These are phyloP conservation scores for Chalciporus chontae DNA, from an alignment of 768 basidiomycete genomes.

Conservation along the genomic window DNA sequence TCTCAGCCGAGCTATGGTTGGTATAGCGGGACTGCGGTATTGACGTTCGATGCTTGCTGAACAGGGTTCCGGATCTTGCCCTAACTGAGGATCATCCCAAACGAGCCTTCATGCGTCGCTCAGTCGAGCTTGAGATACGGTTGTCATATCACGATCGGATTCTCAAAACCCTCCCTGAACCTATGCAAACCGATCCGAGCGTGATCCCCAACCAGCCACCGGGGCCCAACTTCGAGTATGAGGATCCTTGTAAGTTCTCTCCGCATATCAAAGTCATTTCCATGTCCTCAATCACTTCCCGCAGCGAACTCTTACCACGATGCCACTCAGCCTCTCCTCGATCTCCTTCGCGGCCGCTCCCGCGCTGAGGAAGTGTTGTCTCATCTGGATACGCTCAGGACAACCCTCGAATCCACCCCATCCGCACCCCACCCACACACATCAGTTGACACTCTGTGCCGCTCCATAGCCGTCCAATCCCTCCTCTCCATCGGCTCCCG, in stretches of 20 bases:
- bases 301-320: conserved; percentile 76
- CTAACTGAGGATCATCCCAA: conserved; percentile 78
- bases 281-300: neutral
- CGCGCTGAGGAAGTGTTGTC: conserved; percentile 77
- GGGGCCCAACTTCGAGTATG: conserved; percentile 79
- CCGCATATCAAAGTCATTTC: neutral
- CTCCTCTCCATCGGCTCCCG: conserved; percentile 89
- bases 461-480: conserved; percentile 82
- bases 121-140: conserved; percentile 86
- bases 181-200: conserved; percentile 65
- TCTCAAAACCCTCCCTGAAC: conserved; percentile 79
- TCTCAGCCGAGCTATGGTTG: neutral
- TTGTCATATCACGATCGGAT: conserved; percentile 93
- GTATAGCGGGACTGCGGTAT: neutral
- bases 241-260: conserved; percentile 60
- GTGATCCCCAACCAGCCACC: conserved; percentile 71
- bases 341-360: conserved; percentile 76
- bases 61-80: conserved; percentile 82
- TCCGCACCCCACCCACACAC: conserved; percentile 47
- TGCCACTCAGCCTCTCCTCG: conserved; percentile 73
- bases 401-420: conserved; percentile 52
- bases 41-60: neutral
- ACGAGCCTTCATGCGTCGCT: conserved; percentile 81
- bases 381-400: conserved; percentile 68
- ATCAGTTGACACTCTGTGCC: conserved; percentile 65